Evolutionary conservation across 1,284 basidiomycete species (phyloP).

Genomic region (Heterobasidion parviporum): DNA sequence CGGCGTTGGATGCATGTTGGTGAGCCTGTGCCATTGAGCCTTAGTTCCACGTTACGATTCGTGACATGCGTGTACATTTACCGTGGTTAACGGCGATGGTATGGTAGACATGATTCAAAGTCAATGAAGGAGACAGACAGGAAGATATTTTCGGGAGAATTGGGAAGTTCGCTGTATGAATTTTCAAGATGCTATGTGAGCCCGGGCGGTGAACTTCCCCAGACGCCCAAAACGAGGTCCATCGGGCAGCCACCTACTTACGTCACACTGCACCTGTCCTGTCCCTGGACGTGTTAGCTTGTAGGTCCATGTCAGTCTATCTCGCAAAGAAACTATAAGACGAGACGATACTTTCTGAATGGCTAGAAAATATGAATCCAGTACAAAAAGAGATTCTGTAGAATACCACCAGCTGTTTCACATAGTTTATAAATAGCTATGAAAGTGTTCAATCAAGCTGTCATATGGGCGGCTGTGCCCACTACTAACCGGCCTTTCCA

Average conservation of each 20-base stretch:
- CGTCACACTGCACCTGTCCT: neutral
- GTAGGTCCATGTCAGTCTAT: too few species aligned
- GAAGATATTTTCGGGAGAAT: neutral
- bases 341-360: too few species aligned
- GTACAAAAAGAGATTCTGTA: too few species aligned
- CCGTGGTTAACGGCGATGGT: conserved; percentile 26
- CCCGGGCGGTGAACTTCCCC: neutral
- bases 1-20: conserved; percentile 71
- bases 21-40: conserved; percentile 47
- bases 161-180: neutral
- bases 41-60: neutral
- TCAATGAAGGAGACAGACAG: neutral
- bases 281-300: neutral
- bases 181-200: neutral
- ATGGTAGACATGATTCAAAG: conserved; percentile 18
- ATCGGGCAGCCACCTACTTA: neutral
- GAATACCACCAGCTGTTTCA: too few species aligned
- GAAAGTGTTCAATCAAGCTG: too few species aligned
- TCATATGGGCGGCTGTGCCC: too few species aligned
- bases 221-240: neutral
- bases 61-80: conserved; percentile 11
- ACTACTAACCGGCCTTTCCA: too few species aligned
- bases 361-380: too few species aligned
- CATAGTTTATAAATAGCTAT: too few species aligned
- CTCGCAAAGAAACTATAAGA: too few species aligned